These are phyloP conservation scores for Xylariomycetidae sp. DNA, from an alignment of 2,329 filamentous ascomycete genomes.

Conservation along the genomic window DNA sequence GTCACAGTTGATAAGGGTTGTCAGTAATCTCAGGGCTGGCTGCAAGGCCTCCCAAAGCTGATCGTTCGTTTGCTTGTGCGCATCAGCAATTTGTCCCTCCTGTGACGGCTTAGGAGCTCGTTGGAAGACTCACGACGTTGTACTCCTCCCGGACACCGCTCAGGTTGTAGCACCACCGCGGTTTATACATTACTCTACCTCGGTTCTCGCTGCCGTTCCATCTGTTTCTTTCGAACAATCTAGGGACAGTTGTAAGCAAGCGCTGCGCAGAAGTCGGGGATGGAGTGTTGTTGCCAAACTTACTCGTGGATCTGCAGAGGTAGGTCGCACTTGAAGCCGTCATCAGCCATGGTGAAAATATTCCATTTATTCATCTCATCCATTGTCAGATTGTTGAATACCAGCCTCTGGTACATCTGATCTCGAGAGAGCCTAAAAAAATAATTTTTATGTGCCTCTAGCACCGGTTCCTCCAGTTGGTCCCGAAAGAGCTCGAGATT, in stretches of 20 bases:
- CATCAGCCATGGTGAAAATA: conserved; percentile 13
- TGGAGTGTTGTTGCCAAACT: conserved; percentile 6
- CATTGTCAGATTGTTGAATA: conserved; percentile 20
- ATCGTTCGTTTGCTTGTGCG: conserved; percentile 15
- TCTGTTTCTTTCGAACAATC: conserved; percentile 10
- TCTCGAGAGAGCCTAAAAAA: no score
- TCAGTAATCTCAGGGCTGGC: conserved; percentile 19
- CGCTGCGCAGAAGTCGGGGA: neutral
- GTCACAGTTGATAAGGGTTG: conserved; percentile 9
- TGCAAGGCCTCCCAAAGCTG: conserved; percentile 21
- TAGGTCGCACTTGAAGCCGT: conserved; percentile 10
- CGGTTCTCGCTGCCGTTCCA: no score
- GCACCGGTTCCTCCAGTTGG: no score
- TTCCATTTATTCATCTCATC: conserved; percentile 20
- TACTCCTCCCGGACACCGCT: conserved; percentile 17
- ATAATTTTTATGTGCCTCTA: no score
- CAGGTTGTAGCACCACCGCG: conserved; percentile 18
- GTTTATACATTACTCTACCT: no score
- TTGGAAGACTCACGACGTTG: conserved; percentile 15
- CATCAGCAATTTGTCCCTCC: neutral
- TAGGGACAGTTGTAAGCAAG: conserved; percentile 6
- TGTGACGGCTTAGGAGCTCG: neutral
- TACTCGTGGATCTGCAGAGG: conserved; percentile 16
- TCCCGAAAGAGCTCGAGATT: no score
- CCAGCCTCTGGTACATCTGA: conserved; percentile 21